Conservation (phyloP, 495 filamentous ascomycete species). For the Talaromyces nanjingensis region DNA sequence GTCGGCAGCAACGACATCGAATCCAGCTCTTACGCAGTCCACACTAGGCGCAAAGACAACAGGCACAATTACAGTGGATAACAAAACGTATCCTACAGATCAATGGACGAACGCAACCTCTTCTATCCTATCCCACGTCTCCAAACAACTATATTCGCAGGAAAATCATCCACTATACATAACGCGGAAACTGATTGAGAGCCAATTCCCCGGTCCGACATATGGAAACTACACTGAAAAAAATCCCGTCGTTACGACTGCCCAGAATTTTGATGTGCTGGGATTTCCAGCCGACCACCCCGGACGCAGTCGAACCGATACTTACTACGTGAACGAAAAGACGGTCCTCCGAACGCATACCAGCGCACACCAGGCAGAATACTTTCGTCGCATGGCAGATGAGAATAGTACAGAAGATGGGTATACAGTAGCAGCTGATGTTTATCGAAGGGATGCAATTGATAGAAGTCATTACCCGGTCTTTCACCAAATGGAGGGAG, state of each 20-base stretch:
- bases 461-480: constrained; percentile 92
- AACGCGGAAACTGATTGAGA: constrained; percentile 87
- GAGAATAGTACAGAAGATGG: constrained; percentile 53
- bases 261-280: constrained; percentile 92
- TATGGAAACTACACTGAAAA: constrained; percentile 72
- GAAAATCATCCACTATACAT: constrained; percentile 85
- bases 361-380: constrained; percentile 83
- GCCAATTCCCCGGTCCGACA: constrained; percentile 65
- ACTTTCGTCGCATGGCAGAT: constrained; percentile 55
- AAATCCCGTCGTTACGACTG: constrained; percentile 76
- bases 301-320: constrained; percentile 80
- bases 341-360: constrained; percentile 91
- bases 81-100: constrained; percentile 58
- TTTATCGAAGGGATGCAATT: constrained; percentile 91
- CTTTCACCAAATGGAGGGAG: constrained; percentile 99
- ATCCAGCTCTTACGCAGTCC: constrained; percentile 11
- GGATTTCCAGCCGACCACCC: constrained; percentile 85
- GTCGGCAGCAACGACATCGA: constrained; percentile 7
- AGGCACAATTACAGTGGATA: constrained; percentile 47
- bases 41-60: not conserved
- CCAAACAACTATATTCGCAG: constrained; percentile 74
- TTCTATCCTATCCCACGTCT: constrained; percentile 64
- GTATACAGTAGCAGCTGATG: constrained; percentile 89
- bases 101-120: constrained; percentile 79
- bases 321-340: constrained; percentile 85